These are phyloP conservation scores for Aechmea fasciata DNA, from an alignment of 176 grass and related monocot genomes.

Conservation along the genomic window DNA sequence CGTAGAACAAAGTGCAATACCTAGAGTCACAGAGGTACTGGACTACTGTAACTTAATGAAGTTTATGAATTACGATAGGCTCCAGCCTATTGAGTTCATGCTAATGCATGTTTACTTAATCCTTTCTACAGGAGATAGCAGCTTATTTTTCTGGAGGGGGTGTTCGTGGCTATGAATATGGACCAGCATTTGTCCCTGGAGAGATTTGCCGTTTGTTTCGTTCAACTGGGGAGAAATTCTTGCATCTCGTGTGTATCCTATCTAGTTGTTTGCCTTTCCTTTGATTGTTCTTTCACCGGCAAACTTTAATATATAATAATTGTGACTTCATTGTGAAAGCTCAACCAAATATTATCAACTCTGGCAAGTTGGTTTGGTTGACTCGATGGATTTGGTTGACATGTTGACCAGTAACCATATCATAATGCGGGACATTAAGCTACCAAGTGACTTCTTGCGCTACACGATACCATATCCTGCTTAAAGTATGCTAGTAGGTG, in stretches of 20 bases:
- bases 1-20: slow-evolving; percentile 83
- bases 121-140: slow-evolving; percentile 63
- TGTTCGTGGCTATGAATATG: slow-evolving; percentile 60
- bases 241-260: slow-evolving; percentile 71
- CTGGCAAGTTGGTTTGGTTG: neutral
- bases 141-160: slow-evolving; percentile 87
- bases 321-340: neutral
- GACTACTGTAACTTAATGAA: slow-evolving; percentile 18
- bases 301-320: neutral
- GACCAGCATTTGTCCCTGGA: slow-evolving; percentile 93
- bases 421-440: too few relatives aligned
- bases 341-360: too few relatives aligned
- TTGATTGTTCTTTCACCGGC: slow-evolving; percentile 4
- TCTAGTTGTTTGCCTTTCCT: slow-evolving; percentile 16
- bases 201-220: slow-evolving; percentile 92
- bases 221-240: slow-evolving; percentile 75
- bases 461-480: too few relatives aligned
- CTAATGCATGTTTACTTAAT: slow-evolving; percentile 9
- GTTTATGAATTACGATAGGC: neutral
- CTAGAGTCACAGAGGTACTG: slow-evolving; percentile 86
- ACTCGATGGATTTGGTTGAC: too few relatives aligned
- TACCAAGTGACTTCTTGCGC: too few relatives aligned
- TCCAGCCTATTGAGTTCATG: too few relatives aligned
- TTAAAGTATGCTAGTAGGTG: too few relatives aligned
- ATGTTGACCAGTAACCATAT: too few relatives aligned